A percentile compares a stretch with the other conserved stretches of the same genome.
These are phyloP conservation scores for Fomes fomentarius DNA, from an alignment of 1,284 basidiomycete species.

Conservation along the genomic window DNA sequence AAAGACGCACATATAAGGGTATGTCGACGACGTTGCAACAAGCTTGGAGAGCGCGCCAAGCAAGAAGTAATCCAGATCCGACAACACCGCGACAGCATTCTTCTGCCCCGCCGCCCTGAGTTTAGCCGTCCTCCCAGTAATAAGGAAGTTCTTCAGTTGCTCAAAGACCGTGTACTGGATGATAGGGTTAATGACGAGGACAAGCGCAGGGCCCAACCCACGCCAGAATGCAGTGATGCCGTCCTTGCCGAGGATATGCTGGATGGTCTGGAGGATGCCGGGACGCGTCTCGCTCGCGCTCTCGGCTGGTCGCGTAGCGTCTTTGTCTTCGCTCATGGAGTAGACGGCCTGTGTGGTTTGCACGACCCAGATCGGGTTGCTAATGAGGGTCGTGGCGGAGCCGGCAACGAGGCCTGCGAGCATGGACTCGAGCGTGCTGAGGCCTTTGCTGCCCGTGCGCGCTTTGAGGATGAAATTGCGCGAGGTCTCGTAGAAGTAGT, in stretches of 20 bases:
- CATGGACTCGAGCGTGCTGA: constrained; percentile 89
- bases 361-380: constrained; percentile 97
- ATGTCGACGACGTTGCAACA: constrained; percentile 75
- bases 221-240: constrained; percentile 89
- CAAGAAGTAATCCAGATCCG: constrained; percentile 89
- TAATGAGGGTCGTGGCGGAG: constrained; percentile 87
- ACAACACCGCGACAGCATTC: constrained; percentile 51
- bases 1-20: constrained; percentile 75
- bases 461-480: constrained; percentile 60
- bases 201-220: constrained; percentile 93
- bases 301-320: constrained; percentile 33
- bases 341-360: constrained; percentile 90
- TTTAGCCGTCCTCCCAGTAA: constrained; percentile 60
- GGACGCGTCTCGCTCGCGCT: constrained; percentile 49
- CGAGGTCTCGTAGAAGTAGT: constrained; percentile 82
- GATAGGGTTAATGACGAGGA: constrained; percentile 95
- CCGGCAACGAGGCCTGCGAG: constrained; percentile 86
- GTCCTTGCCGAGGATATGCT: constrained; percentile 77
- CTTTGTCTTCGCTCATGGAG: constrained; percentile 43
- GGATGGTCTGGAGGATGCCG: constrained; percentile 70
- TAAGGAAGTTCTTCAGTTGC: constrained; percentile 83
- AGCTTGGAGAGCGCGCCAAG: constrained; percentile 89
- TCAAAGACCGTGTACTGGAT: constrained; percentile 88
- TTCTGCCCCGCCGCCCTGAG: constrained; percentile 49
- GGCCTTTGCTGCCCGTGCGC: constrained; percentile 62